phyloP scores from a whole-genome alignment of 192 early-diverging fungal species.

The Backusella circina region DNA sequence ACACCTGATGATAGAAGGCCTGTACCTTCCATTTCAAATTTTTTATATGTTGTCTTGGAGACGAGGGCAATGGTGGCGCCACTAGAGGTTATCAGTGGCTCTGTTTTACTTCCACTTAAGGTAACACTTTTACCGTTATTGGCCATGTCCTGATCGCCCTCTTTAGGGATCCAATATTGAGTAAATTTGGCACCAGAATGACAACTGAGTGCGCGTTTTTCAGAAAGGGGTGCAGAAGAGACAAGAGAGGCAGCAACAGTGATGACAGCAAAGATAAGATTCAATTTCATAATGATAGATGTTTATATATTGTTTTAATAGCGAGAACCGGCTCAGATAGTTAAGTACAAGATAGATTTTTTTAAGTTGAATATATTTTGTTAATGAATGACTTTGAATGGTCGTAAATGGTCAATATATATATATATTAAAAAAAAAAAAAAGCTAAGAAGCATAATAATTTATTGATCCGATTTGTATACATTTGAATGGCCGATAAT shows the following conservation, averaged over 20 bases:
- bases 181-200: slow-evolving; percentile 11
- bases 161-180: slow-evolving; percentile 36
- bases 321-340: background rate
- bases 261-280: background rate
- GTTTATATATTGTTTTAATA: too few relatives aligned
- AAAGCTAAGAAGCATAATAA: background rate
- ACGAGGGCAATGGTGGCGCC: slow-evolving; percentile 30
- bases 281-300: background rate
- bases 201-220: background rate
- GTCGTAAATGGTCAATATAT: too few relatives aligned
- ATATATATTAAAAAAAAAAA: background rate
- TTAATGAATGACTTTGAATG: background rate
- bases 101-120: slow-evolving; percentile 13
- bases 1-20: slow-evolving; percentile 26
- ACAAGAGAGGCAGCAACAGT: background rate
- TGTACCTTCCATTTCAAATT: slow-evolving; percentile 41
- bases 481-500: background rate
- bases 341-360: background rate
- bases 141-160: slow-evolving; percentile 32
- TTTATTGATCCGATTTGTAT: background rate
- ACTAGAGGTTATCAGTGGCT: background rate
- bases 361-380: background rate
- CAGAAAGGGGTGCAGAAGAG: slow-evolving; percentile 4
- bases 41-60: slow-evolving; percentile 24
- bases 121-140: slow-evolving; percentile 26